Evolutionary conservation across 805 yeast species (phyloP), one percentile per base, ranked within the genome.

Genomic region (Sugiyamaella floridensis): DNA sequence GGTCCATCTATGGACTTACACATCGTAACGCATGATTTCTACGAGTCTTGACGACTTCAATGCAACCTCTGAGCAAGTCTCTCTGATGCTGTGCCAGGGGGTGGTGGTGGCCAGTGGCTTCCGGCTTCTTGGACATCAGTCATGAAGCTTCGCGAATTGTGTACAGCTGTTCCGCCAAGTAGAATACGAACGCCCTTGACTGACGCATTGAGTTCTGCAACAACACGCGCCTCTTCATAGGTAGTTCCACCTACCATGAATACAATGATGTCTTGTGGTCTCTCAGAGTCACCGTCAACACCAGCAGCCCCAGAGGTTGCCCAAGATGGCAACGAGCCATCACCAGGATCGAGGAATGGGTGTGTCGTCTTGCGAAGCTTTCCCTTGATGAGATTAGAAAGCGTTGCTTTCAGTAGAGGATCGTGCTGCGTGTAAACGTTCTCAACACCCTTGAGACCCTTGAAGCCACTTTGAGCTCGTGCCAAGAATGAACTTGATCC

Each of bases 341-440:
- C 70, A 11, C 60, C 63, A 40, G 73, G 67, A 29, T 73, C 73
- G 50, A 76, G 67, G 22, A 77, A 72, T 22, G 80, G 82, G 57
- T 75, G 78, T 45, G 66, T 61, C 18, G 61, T 59, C 14, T 65
- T 61, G 19, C 69, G 63, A 44, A 80, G 66, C 55, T 71, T 71
- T 43, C 76, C 76, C 50, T 68, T 67, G 34, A 72, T 64, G 37
- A 77, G 62, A 51, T 70, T 68, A 40, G 71, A 68, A 37, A 81
- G 62, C 0, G 78, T 68, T 22, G 67, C 61, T 52, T 80, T 82
- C 47, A 93, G 68, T 51, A 87, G 74, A 7, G 99, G 96, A 44
- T 80, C 74, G 63, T 90, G 95, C 71, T 93, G 99, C 84, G 95
- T 89, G 71, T 82, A 93, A 4, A 92, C 76, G 56, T 73, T 73